Conservation (phyloP, 306 rosid species). For the Sophora flavescens region DNA sequence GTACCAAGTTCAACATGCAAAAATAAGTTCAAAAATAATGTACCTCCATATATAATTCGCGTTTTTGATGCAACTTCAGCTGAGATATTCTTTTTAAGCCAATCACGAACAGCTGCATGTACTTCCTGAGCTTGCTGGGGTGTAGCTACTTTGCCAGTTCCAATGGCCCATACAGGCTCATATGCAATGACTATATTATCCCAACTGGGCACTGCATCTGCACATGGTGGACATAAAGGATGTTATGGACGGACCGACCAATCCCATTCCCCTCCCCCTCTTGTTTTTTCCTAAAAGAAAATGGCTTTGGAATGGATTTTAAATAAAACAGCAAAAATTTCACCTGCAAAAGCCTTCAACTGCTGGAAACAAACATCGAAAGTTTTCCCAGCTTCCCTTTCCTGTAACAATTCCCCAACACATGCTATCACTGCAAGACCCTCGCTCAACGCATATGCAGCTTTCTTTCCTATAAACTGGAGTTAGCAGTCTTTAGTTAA, state of each 20-base stretch:
- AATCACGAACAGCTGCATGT: conserved; percentile 86
- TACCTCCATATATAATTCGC: conserved; percentile 96
- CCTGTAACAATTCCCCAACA: conserved; percentile 85
- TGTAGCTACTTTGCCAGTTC: conserved; percentile 95
- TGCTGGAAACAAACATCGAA: conserved; percentile 85
- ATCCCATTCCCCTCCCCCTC: neutral
- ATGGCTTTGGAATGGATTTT: conserved; percentile 1
- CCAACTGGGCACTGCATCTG: conserved; percentile 96
- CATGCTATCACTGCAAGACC: conserved; percentile 98
- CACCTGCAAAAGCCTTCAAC: conserved; percentile 86
- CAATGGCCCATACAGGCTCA: conserved; percentile 99
- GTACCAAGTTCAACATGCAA: conserved; percentile 34
- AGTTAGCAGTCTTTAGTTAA: conserved; percentile 50
- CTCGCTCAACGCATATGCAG: conserved; percentile 93
- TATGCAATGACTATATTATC: conserved; percentile 90
- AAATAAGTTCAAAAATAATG: conserved; percentile 30
- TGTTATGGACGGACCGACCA: conserved; percentile 34
- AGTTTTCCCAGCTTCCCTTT: conserved; percentile 97
- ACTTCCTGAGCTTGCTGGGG: conserved; percentile 99
- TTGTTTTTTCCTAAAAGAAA: conserved; percentile 13
- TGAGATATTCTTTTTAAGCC: conserved; percentile 88
- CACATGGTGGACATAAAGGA: conserved; percentile 25
- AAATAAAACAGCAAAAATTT: conserved; percentile 31
- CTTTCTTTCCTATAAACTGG: conserved; percentile 97
- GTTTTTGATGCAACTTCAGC: conserved; percentile 91